Conservation (phyloP, 2,329 filamentous ascomycete genomes). For the Exophiala sideris region DNA sequence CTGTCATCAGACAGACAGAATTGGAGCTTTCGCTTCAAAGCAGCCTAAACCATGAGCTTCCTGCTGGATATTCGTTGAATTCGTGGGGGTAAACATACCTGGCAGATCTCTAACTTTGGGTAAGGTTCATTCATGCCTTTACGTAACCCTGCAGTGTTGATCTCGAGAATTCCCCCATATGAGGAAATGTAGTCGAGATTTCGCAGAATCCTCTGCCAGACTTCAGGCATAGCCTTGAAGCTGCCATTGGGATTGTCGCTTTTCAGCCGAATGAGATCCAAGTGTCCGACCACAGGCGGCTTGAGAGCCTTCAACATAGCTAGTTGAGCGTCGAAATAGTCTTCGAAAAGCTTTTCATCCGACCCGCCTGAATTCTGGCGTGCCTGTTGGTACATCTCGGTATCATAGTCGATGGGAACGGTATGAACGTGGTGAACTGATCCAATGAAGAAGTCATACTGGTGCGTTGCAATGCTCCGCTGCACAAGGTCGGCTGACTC, state of each 20-base stretch:
- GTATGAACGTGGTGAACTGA: slow-evolving; percentile 86
- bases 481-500: slow-evolving; percentile 60
- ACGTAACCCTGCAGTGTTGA: slow-evolving; percentile 81
- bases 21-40: slow-evolving; percentile 67
- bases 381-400: slow-evolving; percentile 63
- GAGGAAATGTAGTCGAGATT: slow-evolving; percentile 69
- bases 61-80: neutral
- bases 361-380: slow-evolving; percentile 54
- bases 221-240: slow-evolving; percentile 55
- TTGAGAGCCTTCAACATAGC: slow-evolving; percentile 71
- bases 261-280: slow-evolving; percentile 83
- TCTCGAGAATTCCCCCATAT: slow-evolving; percentile 81
- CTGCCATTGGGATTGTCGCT: slow-evolving; percentile 65
- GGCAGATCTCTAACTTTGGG: slow-evolving; percentile 72
- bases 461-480: slow-evolving; percentile 56
- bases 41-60: slow-evolving; percentile 52
- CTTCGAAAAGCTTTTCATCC: slow-evolving; percentile 71
- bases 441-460: slow-evolving; percentile 86
- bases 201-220: slow-evolving; percentile 71
- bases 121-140: slow-evolving; percentile 93
- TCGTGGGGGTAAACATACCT: slow-evolving; percentile 48
- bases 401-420: slow-evolving; percentile 85
- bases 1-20: slow-evolving; percentile 96
- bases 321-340: slow-evolving; percentile 85
- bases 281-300: slow-evolving; percentile 84